Evolutionary conservation across 1,284 basidiomycete species (phyloP), one percentile per base, ranked within the genome.

Genomic region (Ganoderma resinaceum): DNA sequence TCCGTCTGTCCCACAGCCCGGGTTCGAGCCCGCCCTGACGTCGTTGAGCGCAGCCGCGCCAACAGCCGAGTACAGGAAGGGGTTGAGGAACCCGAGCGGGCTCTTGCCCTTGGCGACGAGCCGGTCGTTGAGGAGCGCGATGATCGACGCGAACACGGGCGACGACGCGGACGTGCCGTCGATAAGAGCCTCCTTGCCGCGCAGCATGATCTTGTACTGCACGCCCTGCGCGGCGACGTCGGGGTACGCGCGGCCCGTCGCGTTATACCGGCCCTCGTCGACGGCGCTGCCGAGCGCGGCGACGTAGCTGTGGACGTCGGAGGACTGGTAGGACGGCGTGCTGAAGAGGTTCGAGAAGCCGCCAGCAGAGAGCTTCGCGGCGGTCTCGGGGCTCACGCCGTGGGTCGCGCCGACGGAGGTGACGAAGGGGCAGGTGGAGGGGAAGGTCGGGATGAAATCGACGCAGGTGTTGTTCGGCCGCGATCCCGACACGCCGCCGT

Each of bases 381-480:
- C 87, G 42, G 84, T 82, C 78, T 90, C 89, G n/a, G 88, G 86
- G 0, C n/a, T n/a, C n/a, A 85, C 73, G 33, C 77, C 78, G 0
- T 77, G 80, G 0, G 87, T 90, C 18, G 85, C 87, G 20, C 89
- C 89, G 29, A 91, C 89, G 20, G 88, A 75, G 14, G 89, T 91
- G 40, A 91, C 86, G 74, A 14, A 66, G 83, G 86, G 70, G 89
- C 89, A 87, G 29, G 79, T 80, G 23, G 87, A 83, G 20, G 92
- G 92, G 85, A 94, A 94, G 0, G 78, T 82, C 18, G 92, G 91
- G 66, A 91, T 85, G 84, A 94, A 94, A 76, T 26, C 75, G 43
- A n/a, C 75, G 62, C 73, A 83, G 65, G n/a, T 14, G 9, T 83
- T 84, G 5, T 79, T 84, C 29, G 85, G 86, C 20, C 85, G 79